Evolutionary conservation across 352 stramenopile genomes (phyloP), one percentile per base, ranked within the genome.

Genomic region (Phytopythium helicoides): DNA sequence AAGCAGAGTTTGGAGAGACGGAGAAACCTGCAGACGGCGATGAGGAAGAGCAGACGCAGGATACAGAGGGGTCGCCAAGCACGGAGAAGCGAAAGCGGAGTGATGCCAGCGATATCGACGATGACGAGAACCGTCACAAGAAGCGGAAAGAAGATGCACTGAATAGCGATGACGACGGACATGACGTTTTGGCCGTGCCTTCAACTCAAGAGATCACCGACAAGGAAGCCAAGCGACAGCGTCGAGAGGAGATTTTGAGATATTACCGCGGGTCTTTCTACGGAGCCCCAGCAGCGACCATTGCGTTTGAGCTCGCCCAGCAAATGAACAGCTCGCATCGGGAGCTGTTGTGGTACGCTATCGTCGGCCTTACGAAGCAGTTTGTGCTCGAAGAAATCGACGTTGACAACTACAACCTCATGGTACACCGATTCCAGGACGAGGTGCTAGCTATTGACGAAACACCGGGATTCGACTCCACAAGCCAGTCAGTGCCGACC

Each of bases 291-390:
- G 83, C 82, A 0, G 73, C 88, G 6, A 81, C 79, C 1, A 73
- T 97, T n/a, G 71, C 87, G 25, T 95, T 86, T 37, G 73, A 94
- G 47, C 56, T 97, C 22, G 80, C 86, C 1, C 76, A 93, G 37
- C 83, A 94, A 42, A 69, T 95, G 44, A 96, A 96, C 52, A 86
- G 72, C 28, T 76, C 79, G 12, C 85, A 84, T 40, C 87, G 86
- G 9, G 91, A 98, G 58, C 52, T 98, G 47, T 70, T 99, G 11
- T 99, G 97, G 97, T 92, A 98, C 39, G 95, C 96, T n/a, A 98
- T 98, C 60, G 82, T 99, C 7, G 97, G 96, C 2, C 78, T 98
- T 1, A 98, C 96, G 11, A 96, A 98, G 68, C 92, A 98, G 41
- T 98, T 97, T 45, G 62, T 98, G 25, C 73, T 98, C 57, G 73